Conservation (phyloP, 2,329 filamentous ascomycete genomes). For the Cercospora nicotianae region DNA sequence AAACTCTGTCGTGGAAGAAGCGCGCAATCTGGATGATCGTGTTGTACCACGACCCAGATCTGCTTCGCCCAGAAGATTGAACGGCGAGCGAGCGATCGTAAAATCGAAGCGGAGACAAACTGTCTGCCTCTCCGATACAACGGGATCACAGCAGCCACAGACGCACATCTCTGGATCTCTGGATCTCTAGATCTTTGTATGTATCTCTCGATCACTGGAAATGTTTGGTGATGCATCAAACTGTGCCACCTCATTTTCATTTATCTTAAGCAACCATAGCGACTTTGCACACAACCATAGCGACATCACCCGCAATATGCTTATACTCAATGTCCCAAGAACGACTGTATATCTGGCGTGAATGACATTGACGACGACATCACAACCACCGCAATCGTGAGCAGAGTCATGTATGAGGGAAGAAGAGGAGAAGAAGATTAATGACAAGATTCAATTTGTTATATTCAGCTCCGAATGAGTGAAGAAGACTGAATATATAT, state of each 20-base stretch:
- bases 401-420: background rate
- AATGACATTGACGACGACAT: background rate
- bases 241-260: background rate
- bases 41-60: background rate
- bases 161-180: background rate
- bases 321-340: background rate
- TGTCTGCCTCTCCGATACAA: background rate
- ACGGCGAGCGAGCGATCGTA: background rate
- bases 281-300: background rate
- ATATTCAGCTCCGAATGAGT: background rate
- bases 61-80: background rate
- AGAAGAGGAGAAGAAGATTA: background rate
- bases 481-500: background rate
- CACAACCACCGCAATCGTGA: background rate
- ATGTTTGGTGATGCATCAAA: background rate
- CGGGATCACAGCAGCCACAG: background rate
- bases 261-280: background rate
- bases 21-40: background rate
- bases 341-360: background rate
- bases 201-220: background rate
- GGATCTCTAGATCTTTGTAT: background rate
- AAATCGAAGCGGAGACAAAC: background rate
- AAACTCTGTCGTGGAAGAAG: background rate
- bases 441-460: background rate
- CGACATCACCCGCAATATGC: background rate